phyloP scores from a whole-genome alignment of 2,329 filamentous ascomycete genomes.

The Aurifilum marmelostoma region DNA sequence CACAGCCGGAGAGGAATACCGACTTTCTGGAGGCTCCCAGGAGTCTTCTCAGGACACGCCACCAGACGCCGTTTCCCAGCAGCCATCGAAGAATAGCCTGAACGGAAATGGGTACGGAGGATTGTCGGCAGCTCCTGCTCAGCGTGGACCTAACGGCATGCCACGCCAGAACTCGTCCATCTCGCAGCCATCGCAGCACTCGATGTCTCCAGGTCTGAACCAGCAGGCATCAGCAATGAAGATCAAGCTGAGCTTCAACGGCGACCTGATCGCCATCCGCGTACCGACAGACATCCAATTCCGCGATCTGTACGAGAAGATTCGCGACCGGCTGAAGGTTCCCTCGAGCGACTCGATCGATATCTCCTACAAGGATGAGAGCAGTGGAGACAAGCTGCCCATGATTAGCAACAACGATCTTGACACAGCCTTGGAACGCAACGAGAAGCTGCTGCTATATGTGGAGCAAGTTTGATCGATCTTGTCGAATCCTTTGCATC shows the following conservation, averaged over 20 bases:
- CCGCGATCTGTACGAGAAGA: slow-evolving; percentile 78
- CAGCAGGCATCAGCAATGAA: slow-evolving; percentile 68
- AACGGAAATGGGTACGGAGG: slow-evolving; percentile 60
- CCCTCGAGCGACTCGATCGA: slow-evolving; percentile 69
- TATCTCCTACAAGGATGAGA: slow-evolving; percentile 85
- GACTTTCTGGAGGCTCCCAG: slow-evolving; percentile 71
- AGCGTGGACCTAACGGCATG: slow-evolving; percentile 43
- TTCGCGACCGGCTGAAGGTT: slow-evolving; percentile 82
- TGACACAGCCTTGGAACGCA: slow-evolving; percentile 76
- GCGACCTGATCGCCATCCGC: slow-evolving; percentile 88
- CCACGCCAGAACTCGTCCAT: slow-evolving; percentile 51
- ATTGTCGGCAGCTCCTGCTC: slow-evolving; percentile 55
- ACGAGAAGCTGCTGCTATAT: slow-evolving; percentile 83
- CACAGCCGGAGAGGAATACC: slow-evolving; percentile 67
- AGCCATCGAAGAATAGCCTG: slow-evolving; percentile 67
- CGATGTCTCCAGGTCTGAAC: slow-evolving; percentile 54
- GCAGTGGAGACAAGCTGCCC: slow-evolving; percentile 72
- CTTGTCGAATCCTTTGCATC: background rate
- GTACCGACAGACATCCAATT: slow-evolving; percentile 81
- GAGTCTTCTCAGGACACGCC: slow-evolving; percentile 68
- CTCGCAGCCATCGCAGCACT: slow-evolving; percentile 60
- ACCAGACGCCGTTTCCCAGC: slow-evolving; percentile 62
- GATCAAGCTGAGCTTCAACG: slow-evolving; percentile 92
- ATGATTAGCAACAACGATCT: slow-evolving; percentile 82
- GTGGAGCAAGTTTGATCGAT: slow-evolving; percentile 56